Evolutionary conservation across 108 stramenopile species (phyloP), one percentile per base, ranked within the genome.

Genomic region (Cyclostephanos tholiformis): DNA sequence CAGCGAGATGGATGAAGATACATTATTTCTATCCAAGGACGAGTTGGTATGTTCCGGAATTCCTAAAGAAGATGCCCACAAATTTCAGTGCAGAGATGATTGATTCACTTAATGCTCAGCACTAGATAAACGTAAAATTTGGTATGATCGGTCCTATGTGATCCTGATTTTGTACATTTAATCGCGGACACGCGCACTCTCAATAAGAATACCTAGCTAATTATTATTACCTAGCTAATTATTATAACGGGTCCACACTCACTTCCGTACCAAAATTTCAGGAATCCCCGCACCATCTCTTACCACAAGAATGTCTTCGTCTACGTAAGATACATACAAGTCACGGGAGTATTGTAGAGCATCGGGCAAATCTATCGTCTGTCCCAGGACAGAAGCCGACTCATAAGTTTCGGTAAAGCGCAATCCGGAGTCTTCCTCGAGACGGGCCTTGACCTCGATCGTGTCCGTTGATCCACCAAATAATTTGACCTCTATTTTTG

Each of bases 401-500:
- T 93, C 92, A 65, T 94, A 96, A 11, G 89, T 93, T 84, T 96
- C 96, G 29, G 75, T 82, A 67, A 96, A 77, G 49, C 93, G 82
- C 30, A 93, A 61, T 46, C 69, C 84, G 10, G 87, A 88, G 26
- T 87, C 79, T 19, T 74, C 77, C 53, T 83, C 78, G 6, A 83
- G 77, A 43, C 77, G 77, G 13, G 77, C 77, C 43, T 69, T 79
- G 19, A 83, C 82, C 6, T 51, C 32, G 16, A 79, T 52, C 16
- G 62, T 29, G 38, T 83, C 82, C 23, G 66, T 58, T 16, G 61
- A 58, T 70, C 77, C 77, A 27, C 77, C 82, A 16, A 79, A 51
- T n/a, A 83, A 68, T 65, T 65, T 69, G 38, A 88, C 82, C 5
- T 81, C 82, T 11, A 89, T 82, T 35, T 79, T 84, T 0, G 91